Conservation (phyloP, 164 flowering plant genomes). For the Berberis thunbergii region DNA sequence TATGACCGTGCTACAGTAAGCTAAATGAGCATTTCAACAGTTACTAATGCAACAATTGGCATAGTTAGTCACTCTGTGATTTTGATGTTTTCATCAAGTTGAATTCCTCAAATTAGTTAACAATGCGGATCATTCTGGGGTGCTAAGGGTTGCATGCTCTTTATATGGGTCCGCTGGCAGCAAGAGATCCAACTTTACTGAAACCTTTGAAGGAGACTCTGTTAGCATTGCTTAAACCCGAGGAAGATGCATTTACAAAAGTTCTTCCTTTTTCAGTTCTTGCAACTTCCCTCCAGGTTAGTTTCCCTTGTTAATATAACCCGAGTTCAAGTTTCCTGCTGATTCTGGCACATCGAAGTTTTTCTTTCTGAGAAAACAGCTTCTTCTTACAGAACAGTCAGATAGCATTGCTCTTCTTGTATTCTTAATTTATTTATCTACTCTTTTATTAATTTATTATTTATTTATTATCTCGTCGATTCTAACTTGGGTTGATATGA, state of each 20-base stretch:
- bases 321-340: no score
- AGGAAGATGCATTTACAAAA: conserved; percentile 45
- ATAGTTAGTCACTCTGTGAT: no score
- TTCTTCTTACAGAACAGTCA: no score
- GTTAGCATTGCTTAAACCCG: conserved; percentile 61
- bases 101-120: conserved; percentile 86
- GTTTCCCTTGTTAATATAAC: neutral
- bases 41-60: no score
- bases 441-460: no score
- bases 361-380: no score
- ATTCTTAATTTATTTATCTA: neutral
- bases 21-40: neutral
- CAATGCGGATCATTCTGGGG: conserved; percentile 63
- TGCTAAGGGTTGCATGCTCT: conserved; percentile 72
- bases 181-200: conserved; percentile 60
- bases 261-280: conserved; percentile 65
- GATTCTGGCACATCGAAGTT: no score
- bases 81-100: conserved; percentile 37
- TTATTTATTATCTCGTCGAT: neutral
- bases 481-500: neutral
- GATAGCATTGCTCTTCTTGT: neutral
- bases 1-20: conserved; percentile 5
- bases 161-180: conserved; percentile 84
- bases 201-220: conserved; percentile 92
- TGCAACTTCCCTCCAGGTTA: conserved; percentile 90